phyloP scores from a whole-genome alignment of 2,329 filamentous ascomycete genomes.

The Cladosporium sp. region DNA sequence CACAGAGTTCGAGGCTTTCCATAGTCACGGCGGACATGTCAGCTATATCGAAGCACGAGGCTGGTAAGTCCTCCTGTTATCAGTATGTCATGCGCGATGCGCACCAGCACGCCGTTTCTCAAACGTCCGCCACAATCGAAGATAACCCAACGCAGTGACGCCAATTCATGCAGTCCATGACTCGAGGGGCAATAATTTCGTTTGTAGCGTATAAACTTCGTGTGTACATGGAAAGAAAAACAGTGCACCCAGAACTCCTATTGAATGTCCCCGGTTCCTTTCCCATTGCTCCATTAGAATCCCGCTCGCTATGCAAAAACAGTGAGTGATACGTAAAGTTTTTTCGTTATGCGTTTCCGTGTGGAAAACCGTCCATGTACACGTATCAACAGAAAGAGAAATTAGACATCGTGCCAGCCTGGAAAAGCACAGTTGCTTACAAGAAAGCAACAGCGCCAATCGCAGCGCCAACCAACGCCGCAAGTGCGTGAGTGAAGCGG shows the following conservation, averaged over 20 bases:
- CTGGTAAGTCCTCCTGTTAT: background rate
- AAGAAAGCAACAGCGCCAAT: slow-evolving; percentile 38
- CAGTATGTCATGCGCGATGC: background rate
- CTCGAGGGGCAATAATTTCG: slow-evolving; percentile 2
- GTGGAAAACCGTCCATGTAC: slow-evolving; percentile 6
- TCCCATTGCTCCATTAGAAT: background rate
- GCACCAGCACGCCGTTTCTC: background rate
- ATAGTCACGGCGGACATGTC: background rate
- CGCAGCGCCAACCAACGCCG: slow-evolving; percentile 35
- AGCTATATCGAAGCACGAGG: background rate
- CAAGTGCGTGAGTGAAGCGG: slow-evolving; percentile 32
- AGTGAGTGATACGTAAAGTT: background rate
- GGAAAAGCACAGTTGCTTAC: slow-evolving; percentile 25
- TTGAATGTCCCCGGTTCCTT: background rate
- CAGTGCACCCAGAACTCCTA: background rate
- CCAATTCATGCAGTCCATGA: background rate
- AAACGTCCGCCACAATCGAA: background rate
- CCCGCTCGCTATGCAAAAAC: slow-evolving; percentile 3
- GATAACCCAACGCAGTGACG: background rate
- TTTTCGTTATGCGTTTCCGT: slow-evolving; percentile 13
- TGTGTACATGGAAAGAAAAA: background rate
- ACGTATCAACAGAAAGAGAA: slow-evolving; percentile 8
- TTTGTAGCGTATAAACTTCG: slow-evolving; percentile 11
- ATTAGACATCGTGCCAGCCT: slow-evolving; percentile 10
- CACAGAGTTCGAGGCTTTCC: background rate